Percentiles rank a stretch among this genome's conserved stretches.
Evolutionary conservation across 192 early-diverging fungal genomes (phyloP).

Genomic region (Backusella parvicylindrica): DNA sequence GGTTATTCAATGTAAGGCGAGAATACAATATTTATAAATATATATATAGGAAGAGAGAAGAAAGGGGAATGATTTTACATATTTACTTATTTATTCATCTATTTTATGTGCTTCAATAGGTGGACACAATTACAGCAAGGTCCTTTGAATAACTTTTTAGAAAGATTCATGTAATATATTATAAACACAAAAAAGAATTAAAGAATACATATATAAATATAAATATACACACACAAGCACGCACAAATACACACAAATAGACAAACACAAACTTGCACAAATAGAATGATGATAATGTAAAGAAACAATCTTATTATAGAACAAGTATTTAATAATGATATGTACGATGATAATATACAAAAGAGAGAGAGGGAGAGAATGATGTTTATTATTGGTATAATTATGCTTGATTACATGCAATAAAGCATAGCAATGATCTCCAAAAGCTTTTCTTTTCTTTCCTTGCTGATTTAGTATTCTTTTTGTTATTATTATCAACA

Average conservation of each 20-base stretch:
- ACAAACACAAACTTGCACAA: background rate
- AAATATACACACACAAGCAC: background rate
- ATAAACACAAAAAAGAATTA: background rate
- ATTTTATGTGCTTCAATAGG: background rate
- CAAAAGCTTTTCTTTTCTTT: background rate
- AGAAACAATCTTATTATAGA: no score
- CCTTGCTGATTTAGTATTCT: background rate
- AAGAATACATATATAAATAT: background rate
- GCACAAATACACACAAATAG: background rate
- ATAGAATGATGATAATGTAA: no score
- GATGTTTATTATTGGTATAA: background rate
- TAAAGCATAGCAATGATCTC: background rate
- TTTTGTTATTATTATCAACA: background rate
- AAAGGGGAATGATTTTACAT: background rate
- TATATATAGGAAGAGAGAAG: background rate
- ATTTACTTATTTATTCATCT: background rate
- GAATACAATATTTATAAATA: no score
- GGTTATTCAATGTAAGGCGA: conserved; percentile 31
- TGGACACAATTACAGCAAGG: conserved; percentile 28
- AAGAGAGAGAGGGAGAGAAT: conserved; percentile 5
- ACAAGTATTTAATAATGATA: no score
- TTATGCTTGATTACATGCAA: conserved; percentile 1
- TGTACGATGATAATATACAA: background rate
- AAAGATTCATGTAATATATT: conserved; percentile 18
- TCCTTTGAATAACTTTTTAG: conserved; percentile 31